A percentile compares a stretch with the other conserved stretches of the same genome.
phyloP scores from a whole-genome alignment of 495 filamentous ascomycete species.

The Choiromyces venosus region DNA sequence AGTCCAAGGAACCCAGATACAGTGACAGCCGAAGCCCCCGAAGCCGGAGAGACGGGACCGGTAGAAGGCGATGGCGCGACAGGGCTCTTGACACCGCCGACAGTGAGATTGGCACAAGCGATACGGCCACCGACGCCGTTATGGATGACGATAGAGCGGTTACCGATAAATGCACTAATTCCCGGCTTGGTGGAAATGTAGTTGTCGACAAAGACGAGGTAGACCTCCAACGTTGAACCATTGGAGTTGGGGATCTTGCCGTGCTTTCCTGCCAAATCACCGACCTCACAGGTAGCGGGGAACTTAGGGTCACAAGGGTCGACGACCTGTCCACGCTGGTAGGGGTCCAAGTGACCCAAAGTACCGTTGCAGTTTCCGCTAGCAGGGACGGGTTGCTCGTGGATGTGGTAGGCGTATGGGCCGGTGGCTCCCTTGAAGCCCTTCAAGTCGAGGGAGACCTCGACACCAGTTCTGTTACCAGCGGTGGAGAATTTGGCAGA shows the following conservation, averaged over 20 bases:
- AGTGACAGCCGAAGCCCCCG: neutral
- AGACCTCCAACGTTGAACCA: conserved; percentile 44
- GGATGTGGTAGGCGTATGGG: conserved; percentile 83
- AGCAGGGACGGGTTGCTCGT: conserved; percentile 63
- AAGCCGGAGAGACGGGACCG: neutral
- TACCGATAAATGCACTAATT: conserved; percentile 65
- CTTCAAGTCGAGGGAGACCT: conserved; percentile 55
- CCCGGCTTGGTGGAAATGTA: conserved; percentile 59
- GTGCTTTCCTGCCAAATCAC: conserved; percentile 79
- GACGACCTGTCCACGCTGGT: conserved; percentile 58
- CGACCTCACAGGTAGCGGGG: conserved; percentile 71
- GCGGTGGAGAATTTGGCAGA: conserved; percentile 53
- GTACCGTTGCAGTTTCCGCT: conserved; percentile 75
- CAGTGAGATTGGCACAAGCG: conserved; percentile 63
- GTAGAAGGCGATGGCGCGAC: neutral
- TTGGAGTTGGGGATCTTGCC: conserved; percentile 53
- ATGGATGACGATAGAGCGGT: conserved; percentile 74
- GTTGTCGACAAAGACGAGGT: conserved; percentile 56
- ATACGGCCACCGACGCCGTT: conserved; percentile 63
- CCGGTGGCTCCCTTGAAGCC: conserved; percentile 57
- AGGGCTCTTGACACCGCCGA: conserved; percentile 4
- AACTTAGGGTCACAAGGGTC: conserved; percentile 54
- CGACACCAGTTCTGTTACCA: conserved; percentile 57
- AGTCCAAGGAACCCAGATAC: neutral
- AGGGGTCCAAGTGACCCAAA: conserved; percentile 63